A percentile compares a stretch with the other conserved stretches of the same genome.
Evolutionary conservation across 2,329 filamentous ascomycete genomes (phyloP).

Genomic region (Fusarium sp.): DNA sequence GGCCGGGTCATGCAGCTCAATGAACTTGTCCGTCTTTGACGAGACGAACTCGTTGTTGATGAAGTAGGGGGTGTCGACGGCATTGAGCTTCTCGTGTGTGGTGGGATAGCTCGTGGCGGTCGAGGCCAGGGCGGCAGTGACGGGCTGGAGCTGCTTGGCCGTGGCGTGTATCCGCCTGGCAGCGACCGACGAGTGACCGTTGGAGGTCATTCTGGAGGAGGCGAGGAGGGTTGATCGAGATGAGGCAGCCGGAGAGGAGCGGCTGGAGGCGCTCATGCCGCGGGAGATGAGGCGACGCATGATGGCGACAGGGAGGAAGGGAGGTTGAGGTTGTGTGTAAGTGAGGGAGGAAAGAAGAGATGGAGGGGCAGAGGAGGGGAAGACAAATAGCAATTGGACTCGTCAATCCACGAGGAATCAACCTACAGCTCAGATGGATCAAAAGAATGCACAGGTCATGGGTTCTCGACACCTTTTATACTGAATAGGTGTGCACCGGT

Average conservation of each 20-base stretch:
- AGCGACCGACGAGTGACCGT: constrained; percentile 50
- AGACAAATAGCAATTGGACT: constrained; percentile 15
- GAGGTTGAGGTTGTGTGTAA: neutral
- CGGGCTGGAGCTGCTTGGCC: constrained; percentile 59
- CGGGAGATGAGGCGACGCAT: constrained; percentile 59
- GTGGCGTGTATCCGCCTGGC: constrained; percentile 65
- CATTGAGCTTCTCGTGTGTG: constrained; percentile 72
- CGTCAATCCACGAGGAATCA: constrained; percentile 25
- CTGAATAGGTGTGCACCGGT: constrained; percentile 16
- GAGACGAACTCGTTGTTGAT: constrained; percentile 79
- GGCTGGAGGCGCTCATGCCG: constrained; percentile 49
- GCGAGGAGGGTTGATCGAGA: constrained; percentile 44
- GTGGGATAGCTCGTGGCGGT: constrained; percentile 70
- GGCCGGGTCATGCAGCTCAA: constrained; percentile 81
- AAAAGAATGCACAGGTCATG: constrained; percentile 15
- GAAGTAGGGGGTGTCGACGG: constrained; percentile 80
- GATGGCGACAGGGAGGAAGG: constrained; percentile 26
- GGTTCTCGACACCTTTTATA: constrained; percentile 29
- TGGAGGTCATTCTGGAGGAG: constrained; percentile 49
- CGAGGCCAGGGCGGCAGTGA: constrained; percentile 61
- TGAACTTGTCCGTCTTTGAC: constrained; percentile 74
- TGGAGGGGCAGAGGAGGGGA: neutral
- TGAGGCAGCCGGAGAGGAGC: constrained; percentile 41
- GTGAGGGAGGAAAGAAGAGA: neutral
- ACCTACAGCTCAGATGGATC: constrained; percentile 2